phyloP scores from a whole-genome alignment of 129 eudicot species.

The Flaveria brownii region DNA sequence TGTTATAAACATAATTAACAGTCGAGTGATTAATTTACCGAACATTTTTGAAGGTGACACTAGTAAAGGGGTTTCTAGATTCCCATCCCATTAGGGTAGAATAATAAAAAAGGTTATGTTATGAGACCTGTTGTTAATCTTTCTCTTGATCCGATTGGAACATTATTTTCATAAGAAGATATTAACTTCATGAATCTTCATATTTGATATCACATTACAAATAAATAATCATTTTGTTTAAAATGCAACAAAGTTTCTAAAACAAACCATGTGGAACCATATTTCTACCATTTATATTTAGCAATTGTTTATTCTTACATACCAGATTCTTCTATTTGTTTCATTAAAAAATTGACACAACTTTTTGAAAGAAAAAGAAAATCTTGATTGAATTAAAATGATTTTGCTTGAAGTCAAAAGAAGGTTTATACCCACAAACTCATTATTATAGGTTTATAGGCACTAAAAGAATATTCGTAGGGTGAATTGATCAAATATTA shows the following conservation, averaged over 20 bases:
- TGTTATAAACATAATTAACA: not conserved
- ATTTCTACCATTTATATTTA: not conserved
- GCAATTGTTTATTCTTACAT: not conserved
- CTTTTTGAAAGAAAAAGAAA: not conserved
- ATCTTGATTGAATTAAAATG: not conserved
- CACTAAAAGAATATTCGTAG: conserved; percentile 18
- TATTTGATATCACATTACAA: not conserved
- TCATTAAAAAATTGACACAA: not conserved
- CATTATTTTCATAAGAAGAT: not conserved
- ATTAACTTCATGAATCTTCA: not conserved
- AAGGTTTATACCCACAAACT: not conserved
- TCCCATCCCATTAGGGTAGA: too few relatives aligned
- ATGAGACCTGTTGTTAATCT: not conserved
- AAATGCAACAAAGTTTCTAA: not conserved
- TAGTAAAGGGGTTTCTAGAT: too few relatives aligned
- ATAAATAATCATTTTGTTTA: not conserved
- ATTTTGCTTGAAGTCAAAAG: conserved; percentile 3
- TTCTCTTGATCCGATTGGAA: not conserved
- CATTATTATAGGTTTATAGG: not conserved
- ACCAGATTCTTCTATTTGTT: not conserved
- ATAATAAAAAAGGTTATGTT: too few relatives aligned
- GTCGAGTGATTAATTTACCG: not conserved
- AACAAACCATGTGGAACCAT: conserved; percentile 4
- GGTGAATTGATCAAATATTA: not conserved
- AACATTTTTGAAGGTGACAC: not conserved